Conservation (phyloP, 306 rosid genomes). For the Citrullus amarus region DNA sequence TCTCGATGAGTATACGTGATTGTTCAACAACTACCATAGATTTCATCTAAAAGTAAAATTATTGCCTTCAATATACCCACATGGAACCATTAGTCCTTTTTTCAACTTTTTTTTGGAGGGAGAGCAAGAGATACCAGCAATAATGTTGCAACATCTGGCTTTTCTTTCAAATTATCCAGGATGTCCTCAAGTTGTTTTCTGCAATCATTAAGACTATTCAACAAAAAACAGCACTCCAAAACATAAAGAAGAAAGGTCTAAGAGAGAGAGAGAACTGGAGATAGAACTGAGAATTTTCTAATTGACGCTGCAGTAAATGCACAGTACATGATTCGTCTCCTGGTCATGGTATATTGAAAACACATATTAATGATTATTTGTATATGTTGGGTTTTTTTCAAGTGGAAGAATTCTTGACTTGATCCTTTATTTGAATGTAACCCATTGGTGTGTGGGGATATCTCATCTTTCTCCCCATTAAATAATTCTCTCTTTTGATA, state of each 20-base stretch:
- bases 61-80: not conserved
- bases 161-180: slow-evolving; percentile 67
- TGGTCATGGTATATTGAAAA: not conserved
- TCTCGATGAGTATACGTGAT: not conserved
- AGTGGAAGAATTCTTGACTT: not conserved
- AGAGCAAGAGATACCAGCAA: slow-evolving; percentile 48
- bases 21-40: not conserved
- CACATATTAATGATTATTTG: not conserved
- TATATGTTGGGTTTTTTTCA: not conserved
- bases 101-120: not conserved
- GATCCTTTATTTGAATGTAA: not conserved
- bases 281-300: not conserved
- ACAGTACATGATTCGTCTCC: not conserved
- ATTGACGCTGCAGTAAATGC: not conserved
- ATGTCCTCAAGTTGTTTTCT: slow-evolving; percentile 98
- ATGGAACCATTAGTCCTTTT: not conserved
- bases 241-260: not conserved
- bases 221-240: slow-evolving; percentile 3
- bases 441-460: no score
- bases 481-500: no score
- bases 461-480: no score
- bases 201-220: slow-evolving; percentile 26
- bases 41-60: not conserved
- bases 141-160: slow-evolving; percentile 91
- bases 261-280: not conserved